A percentile compares a stretch with the other conserved stretches of the same genome.
Evolutionary conservation across 2,329 filamentous ascomycete species (phyloP).

Genomic region (Aspergillus costaricaensis): DNA sequence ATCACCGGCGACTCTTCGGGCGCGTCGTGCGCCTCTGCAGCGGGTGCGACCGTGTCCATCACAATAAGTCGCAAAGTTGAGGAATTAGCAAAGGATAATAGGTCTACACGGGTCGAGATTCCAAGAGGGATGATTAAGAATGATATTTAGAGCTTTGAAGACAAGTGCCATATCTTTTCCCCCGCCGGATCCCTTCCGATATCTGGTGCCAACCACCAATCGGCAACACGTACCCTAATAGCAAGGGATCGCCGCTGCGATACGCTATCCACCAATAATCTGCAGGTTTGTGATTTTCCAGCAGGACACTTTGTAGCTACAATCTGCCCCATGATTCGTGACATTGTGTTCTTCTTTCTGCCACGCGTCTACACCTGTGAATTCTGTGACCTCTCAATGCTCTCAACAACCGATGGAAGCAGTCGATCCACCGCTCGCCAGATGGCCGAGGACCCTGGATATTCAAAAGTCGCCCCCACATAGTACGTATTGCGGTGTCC

Average conservation of each 20-base stretch:
- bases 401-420: background rate
- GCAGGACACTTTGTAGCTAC: background rate
- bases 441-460: constrained; percentile 11
- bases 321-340: background rate
- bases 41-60: background rate
- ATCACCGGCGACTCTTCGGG: background rate
- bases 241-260: background rate
- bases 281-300: too few relatives aligned
- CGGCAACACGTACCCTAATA: background rate
- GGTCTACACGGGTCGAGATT: background rate
- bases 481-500: constrained; percentile 42
- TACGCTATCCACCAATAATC: background rate
- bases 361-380: too few relatives aligned
- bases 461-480: constrained; percentile 34
- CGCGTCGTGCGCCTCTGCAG: background rate
- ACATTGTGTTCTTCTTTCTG: too few relatives aligned
- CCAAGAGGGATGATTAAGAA: too few relatives aligned
- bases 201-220: background rate
- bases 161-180: background rate
- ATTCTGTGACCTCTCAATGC: background rate
- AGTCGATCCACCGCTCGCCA: constrained; percentile 4
- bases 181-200: background rate
- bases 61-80: background rate
- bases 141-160: background rate
- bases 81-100: too few relatives aligned